Percentiles rank a stretch among this genome's conserved stretches.
Evolutionary conservation across 2,329 filamentous ascomycete species (phyloP).

Genomic region (Chaetomium globosum): DNA sequence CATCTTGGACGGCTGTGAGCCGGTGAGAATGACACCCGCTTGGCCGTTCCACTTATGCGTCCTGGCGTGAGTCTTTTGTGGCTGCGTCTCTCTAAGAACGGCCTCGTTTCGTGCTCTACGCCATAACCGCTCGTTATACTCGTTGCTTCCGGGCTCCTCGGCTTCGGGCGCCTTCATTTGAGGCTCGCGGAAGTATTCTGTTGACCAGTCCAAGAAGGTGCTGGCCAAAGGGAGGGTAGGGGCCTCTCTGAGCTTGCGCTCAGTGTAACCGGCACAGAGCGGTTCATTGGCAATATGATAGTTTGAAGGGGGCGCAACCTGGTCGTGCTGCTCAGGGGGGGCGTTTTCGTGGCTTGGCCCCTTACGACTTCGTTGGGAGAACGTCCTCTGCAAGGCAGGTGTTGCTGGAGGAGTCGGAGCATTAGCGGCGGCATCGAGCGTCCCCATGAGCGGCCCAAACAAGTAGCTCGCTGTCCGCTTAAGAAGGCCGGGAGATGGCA

Average conservation of each 20-base stretch:
- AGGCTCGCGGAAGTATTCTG: constrained; percentile 95
- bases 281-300: constrained; percentile 79
- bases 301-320: constrained; percentile 63
- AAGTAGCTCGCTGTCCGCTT: constrained; percentile 66
- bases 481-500: constrained; percentile 60
- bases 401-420: constrained; percentile 40
- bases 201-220: constrained; percentile 90
- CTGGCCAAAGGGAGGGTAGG: constrained; percentile 76
- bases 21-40: constrained; percentile 82
- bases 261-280: constrained; percentile 72
- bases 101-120: constrained; percentile 87
- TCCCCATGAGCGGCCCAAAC: constrained; percentile 59
- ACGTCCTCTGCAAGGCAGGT: constrained; percentile 44
- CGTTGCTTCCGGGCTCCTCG: constrained; percentile 91
- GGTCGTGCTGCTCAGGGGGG: constrained; percentile 76
- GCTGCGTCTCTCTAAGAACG: constrained; percentile 90
- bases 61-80: constrained; percentile 84
- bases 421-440: constrained; percentile 47
- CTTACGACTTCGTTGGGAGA: constrained; percentile 47
- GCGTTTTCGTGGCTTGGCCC: constrained; percentile 49
- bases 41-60: constrained; percentile 85
- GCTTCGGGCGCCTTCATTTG: constrained; percentile 97
- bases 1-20: constrained; percentile 87
- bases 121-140: constrained; percentile 96
- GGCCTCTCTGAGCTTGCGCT: constrained; percentile 59